A percentile compares a stretch with the other conserved stretches of the same genome.
Evolutionary conservation across 805 yeast genomes (phyloP).

Genomic region (Tetrapisispora taiwanensis): DNA sequence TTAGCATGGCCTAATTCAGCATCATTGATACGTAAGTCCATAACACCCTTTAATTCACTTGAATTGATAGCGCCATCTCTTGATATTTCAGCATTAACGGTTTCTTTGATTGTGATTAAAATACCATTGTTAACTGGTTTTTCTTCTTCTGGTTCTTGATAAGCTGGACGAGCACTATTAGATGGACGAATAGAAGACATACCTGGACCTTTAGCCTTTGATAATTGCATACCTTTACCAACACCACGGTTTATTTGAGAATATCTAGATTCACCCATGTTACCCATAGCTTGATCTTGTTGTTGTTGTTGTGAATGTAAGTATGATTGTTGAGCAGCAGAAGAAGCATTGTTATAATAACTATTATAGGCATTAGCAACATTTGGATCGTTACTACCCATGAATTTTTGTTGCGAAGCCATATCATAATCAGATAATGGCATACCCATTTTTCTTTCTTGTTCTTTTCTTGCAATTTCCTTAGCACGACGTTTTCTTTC

Average conservation of each 20-base stretch:
- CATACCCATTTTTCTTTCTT: constrained; percentile 28
- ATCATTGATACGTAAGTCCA: constrained; percentile 78
- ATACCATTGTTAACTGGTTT: constrained; percentile 59
- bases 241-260: constrained; percentile 3
- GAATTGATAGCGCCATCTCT: constrained; percentile 70
- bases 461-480: constrained; percentile 73
- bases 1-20: constrained; percentile 58
- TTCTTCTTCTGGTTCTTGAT: constrained; percentile 15
- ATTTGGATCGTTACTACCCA: constrained; percentile 25
- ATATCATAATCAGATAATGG: constrained; percentile 24
- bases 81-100: constrained; percentile 61
- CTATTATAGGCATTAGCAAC: constrained; percentile 31
- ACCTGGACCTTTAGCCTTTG: constrained; percentile 9
- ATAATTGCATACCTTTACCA: constrained; percentile 23
- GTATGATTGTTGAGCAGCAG: constrained; percentile 32
- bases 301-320: constrained; percentile 11
- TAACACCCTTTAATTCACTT: constrained; percentile 81
- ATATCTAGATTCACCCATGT: constrained; percentile 1
- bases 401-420: constrained; percentile 14
- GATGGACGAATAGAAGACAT: constrained; percentile 1
- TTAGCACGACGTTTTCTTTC: constrained; percentile 93
- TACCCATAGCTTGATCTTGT: constrained; percentile 13
- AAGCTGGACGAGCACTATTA: constrained; percentile 12
- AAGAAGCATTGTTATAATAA: constrained; percentile 29
- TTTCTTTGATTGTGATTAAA: constrained; percentile 66